These are phyloP conservation scores for Rhodofomes roseus DNA, from an alignment of 1,284 basidiomycete genomes.

Conservation along the genomic window DNA sequence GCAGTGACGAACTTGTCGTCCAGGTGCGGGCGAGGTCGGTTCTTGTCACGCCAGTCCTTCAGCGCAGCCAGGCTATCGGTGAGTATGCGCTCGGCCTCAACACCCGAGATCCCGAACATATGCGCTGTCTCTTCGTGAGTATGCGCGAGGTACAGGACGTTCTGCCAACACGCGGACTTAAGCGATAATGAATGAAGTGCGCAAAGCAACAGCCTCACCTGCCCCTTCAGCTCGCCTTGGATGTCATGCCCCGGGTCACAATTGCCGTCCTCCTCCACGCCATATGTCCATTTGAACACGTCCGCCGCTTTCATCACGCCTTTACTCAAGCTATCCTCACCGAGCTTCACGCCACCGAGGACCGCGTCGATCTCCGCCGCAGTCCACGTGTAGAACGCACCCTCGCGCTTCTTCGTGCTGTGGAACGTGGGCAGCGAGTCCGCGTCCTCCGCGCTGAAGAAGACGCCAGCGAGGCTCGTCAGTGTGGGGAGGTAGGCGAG, in stretches of 20 bases:
- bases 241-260: constrained; percentile 37
- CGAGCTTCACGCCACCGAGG: constrained; percentile 22
- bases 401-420: constrained; percentile 33
- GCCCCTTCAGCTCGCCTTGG: constrained; percentile 35
- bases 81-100: constrained; percentile 24
- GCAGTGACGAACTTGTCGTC: constrained; percentile 44
- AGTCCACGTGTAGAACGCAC: constrained; percentile 44
- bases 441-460: constrained; percentile 43
- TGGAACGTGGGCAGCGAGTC: constrained; percentile 33
- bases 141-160: constrained; percentile 24
- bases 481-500: constrained; percentile 35
- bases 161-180: constrained; percentile 11
- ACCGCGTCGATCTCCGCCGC: constrained; percentile 32
- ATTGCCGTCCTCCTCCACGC: constrained; percentile 35
- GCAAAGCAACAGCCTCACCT: constrained; percentile 13
- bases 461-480: constrained; percentile 31
- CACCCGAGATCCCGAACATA: constrained; percentile 15
- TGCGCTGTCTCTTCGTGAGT: constrained; percentile 19
- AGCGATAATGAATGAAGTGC: not conserved
- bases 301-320: constrained; percentile 18
- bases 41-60: constrained; percentile 30
- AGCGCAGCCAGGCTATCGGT: constrained; percentile 21
- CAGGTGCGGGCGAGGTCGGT: constrained; percentile 37
- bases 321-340: not conserved
- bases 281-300: constrained; percentile 33